Conservation (phyloP, 2,329 filamentous ascomycete species). For the Colletotrichum sp. region DNA sequence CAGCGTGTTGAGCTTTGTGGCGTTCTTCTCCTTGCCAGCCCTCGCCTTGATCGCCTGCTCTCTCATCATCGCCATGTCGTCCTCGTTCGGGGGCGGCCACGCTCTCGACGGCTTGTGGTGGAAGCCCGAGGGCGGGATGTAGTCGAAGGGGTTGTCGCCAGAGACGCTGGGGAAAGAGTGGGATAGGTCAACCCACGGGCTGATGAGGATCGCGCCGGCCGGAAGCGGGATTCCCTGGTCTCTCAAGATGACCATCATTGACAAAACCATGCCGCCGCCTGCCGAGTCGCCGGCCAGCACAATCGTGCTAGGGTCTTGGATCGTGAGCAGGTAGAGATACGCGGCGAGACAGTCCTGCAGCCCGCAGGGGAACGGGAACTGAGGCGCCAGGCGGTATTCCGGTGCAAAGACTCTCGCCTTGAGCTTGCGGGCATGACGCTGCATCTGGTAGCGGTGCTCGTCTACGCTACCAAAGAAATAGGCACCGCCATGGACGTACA, state of each 20-base stretch:
- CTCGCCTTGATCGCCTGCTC: conserved; percentile 52
- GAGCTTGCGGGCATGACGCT: conserved; percentile 92
- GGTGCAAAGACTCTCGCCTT: conserved; percentile 89
- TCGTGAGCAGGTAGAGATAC: conserved; percentile 81
- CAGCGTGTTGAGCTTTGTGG: conserved; percentile 25
- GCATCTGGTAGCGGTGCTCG: conserved; percentile 97
- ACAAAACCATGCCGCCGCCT: conserved; percentile 87
- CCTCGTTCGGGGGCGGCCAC: conserved; percentile 91
- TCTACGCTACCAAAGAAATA: conserved; percentile 97
- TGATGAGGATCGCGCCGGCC: conserved; percentile 88
- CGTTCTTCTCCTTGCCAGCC: conserved; percentile 23
- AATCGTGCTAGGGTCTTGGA: conserved; percentile 81
- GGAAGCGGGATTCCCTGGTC: conserved; percentile 85
- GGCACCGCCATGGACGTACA: conserved; percentile 93
- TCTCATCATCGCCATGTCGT: conserved; percentile 66
- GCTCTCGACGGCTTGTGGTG: conserved; percentile 85
- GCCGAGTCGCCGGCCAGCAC: conserved; percentile 92
- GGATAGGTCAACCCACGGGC: conserved; percentile 94
- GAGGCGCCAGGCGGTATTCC: conserved; percentile 84
- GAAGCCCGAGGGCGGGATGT: conserved; percentile 87
- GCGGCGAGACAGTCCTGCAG: conserved; percentile 88
- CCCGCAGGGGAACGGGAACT: conserved; percentile 95
- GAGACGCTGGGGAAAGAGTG: conserved; percentile 95
- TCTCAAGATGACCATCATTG: conserved; percentile 78
- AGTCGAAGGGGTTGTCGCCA: conserved; percentile 76